phyloP scores from a whole-genome alignment of 2,329 filamentous ascomycete species.

The Diplodia mutila region DNA sequence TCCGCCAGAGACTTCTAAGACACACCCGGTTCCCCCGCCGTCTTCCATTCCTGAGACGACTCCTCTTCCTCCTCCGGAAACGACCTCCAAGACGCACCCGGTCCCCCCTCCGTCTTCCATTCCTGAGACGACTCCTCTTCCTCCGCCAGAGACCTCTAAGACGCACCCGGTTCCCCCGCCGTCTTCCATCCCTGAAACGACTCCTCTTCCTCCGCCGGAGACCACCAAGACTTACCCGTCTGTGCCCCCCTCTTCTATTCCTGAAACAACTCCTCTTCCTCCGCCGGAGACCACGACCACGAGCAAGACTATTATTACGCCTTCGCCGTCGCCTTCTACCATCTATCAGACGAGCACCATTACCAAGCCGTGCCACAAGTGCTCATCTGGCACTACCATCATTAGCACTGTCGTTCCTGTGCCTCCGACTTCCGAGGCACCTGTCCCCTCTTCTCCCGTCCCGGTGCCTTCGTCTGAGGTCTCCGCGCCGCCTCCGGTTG shows the following conservation, averaged over 20 bases:
- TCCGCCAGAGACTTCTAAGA: background rate
- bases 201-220: no score
- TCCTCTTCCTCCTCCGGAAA: no score
- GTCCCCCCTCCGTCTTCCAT: background rate
- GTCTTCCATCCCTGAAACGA: no score
- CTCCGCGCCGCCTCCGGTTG: background rate
- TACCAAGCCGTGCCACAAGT: background rate
- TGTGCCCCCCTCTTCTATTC: background rate
- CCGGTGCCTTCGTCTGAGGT: constrained; percentile 4
- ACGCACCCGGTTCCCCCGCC: no score
- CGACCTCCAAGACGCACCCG: no score
- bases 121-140: background rate
- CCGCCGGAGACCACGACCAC: background rate
- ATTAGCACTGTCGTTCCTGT: constrained; percentile 1
- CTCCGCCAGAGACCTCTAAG: constrained; percentile 1
- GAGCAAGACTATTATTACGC: background rate
- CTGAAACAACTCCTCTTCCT: background rate
- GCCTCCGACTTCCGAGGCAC: background rate
- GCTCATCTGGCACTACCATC: background rate
- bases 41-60: no score
- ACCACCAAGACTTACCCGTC: background rate
- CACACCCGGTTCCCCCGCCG: no score
- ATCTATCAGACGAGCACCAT: constrained; percentile 17
- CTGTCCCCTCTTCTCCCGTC: background rate
- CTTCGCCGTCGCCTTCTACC: constrained; percentile 12